Conservation (phyloP, 441 rosid genomes). For the Euphorbia corollata region DNA sequence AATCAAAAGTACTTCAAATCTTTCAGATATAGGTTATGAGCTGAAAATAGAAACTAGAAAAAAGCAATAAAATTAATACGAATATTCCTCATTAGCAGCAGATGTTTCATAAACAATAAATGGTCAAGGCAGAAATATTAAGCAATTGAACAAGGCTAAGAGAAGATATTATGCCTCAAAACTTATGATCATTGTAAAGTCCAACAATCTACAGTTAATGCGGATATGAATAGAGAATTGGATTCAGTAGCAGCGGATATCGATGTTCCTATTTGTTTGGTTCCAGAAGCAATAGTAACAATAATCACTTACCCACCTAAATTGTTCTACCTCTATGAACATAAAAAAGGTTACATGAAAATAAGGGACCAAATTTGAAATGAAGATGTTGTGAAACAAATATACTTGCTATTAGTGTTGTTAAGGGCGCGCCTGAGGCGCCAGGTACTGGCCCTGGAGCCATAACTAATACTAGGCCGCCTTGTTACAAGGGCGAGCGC, state of each 20-base stretch:
- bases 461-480: no score
- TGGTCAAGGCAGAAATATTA: background rate
- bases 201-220: background rate
- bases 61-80: slow-evolving; percentile 2
- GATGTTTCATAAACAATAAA: background rate
- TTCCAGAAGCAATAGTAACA: no score
- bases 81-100: background rate
- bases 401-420: background rate
- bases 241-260: no score
- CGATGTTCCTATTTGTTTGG: no score
- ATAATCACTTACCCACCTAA: no score
- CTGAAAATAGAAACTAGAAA: background rate
- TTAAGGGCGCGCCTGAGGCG: no score
- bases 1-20: slow-evolving; percentile 6
- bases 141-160: background rate
- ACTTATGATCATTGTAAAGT: background rate
- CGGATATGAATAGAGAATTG: no score
- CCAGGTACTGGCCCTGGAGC: no score
- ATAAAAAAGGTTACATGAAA: background rate
- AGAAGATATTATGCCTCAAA: background rate
- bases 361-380: background rate
- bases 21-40: slow-evolving; percentile 7
- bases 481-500: no score
- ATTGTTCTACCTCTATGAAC: background rate
- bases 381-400: background rate